phyloP scores from a whole-genome alignment of 352 stramenopile genomes.

The Globisporangium cederbergense region DNA sequence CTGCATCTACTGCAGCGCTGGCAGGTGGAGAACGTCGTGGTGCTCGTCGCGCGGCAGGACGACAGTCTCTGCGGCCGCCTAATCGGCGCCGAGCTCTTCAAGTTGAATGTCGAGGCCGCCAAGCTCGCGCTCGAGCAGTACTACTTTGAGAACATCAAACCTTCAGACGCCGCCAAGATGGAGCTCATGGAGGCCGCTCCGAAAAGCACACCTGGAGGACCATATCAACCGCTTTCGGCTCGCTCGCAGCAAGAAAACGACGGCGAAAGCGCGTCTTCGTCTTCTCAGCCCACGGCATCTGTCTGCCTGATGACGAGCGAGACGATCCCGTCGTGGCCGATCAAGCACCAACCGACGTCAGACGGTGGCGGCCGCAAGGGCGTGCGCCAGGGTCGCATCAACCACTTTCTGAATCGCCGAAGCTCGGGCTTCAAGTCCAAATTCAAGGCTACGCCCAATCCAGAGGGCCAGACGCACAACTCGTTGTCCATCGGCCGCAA shows the following conservation, averaged over 20 bases:
- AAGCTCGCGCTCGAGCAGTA: constrained; percentile 78
- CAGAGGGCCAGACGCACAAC: constrained; percentile 10
- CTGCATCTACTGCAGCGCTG: constrained; percentile 80
- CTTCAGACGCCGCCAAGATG: constrained; percentile 47
- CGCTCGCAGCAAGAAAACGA: neutral
- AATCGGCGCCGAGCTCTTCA: constrained; percentile 64
- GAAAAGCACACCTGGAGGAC: constrained; percentile 8
- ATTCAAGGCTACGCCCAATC: neutral
- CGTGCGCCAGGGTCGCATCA: constrained; percentile 54
- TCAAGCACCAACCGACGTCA: constrained; percentile 49
- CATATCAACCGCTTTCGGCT: constrained; percentile 16
- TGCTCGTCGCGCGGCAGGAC: constrained; percentile 64
- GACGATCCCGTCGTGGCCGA: constrained; percentile 55
- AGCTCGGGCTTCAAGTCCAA: neutral
- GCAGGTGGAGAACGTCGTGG: constrained; percentile 70
- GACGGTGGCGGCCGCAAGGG: constrained; percentile 50
- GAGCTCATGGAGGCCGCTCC: constrained; percentile 26
- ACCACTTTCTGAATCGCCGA: constrained; percentile 56
- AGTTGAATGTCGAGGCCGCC: constrained; percentile 57
- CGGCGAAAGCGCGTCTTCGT: neutral
- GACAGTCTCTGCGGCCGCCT: constrained; percentile 61
- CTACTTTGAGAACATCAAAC: constrained; percentile 47
- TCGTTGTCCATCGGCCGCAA: constrained; percentile 21
- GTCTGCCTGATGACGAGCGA: constrained; percentile 54
- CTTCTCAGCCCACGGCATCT: constrained; percentile 14